These are phyloP conservation scores for Astrothelium macrocarpum DNA, from an alignment of 495 filamentous ascomycete species.

Conservation along the genomic window DNA sequence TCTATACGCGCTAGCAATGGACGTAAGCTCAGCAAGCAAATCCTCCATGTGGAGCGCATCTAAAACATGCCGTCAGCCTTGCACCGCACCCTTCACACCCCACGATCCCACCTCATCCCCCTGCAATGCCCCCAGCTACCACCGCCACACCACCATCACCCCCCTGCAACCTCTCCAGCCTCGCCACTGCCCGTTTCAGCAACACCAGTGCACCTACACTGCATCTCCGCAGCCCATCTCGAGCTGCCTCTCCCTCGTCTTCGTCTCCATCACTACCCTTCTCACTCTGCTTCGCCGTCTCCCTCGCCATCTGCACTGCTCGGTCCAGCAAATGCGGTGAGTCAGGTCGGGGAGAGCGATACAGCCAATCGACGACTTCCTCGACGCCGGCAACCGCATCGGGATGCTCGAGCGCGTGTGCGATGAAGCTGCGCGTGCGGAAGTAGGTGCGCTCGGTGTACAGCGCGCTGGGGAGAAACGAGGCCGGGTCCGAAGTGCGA, in stretches of 20 bases:
- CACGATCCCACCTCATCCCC: not conserved
- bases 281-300: slow-evolving; percentile 26
- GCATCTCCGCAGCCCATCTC: slow-evolving; percentile 25
- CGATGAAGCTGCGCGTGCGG: slow-evolving; percentile 44
- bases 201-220: slow-evolving; percentile 36
- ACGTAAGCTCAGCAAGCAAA: too few species aligned
- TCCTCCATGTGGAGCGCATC: too few species aligned
- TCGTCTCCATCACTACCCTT: slow-evolving; percentile 11
- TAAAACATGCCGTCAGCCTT: too few species aligned
- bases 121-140: not conserved
- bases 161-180: slow-evolving; percentile 24
- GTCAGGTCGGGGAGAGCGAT: slow-evolving; percentile 23
- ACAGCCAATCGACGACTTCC: slow-evolving; percentile 44
- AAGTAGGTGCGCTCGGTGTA: slow-evolving; percentile 51
- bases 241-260: not conserved
- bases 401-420: slow-evolving; percentile 36
- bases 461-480: slow-evolving; percentile 37
- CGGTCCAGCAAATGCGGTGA: slow-evolving; percentile 32
- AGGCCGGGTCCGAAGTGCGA: slow-evolving; percentile 35
- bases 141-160: not conserved
- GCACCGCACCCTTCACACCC: too few species aligned
- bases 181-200: slow-evolving; percentile 32
- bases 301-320: slow-evolving; percentile 30
- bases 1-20: too few species aligned
- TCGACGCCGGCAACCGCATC: slow-evolving; percentile 34